Evolutionary conservation across 164 flowering plant species (phyloP), one percentile per base, ranked within the genome.

Genomic region (Vitis labrusca): DNA sequence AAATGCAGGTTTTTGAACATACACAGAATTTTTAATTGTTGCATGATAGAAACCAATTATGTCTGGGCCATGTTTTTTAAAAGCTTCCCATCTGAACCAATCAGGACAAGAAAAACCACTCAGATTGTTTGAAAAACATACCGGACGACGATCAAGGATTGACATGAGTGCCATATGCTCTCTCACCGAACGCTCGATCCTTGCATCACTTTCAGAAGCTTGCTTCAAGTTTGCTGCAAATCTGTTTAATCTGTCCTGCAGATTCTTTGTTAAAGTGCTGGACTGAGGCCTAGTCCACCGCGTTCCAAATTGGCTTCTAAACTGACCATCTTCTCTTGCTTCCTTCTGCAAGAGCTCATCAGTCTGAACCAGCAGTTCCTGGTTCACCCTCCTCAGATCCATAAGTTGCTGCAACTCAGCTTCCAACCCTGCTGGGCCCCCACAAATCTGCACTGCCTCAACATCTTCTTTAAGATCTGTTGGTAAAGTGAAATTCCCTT

Each of bases 281-380:
- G 97, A 92, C 71, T 89, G 97, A 64, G 97, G 94, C 76, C 98
- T 85, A 55, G 97, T 91, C 98, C 98, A 93, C 44, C 94, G 82
- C 14, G 91, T 88, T 61, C 98, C 98, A 77, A 91, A 95, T 70
- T 95, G 99, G 73, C 84, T 82, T 75, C 97, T 85, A 76, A 95
- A 95, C 64, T 95, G 98, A 72, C 89, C 76, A 84, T 95, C 99
- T 73, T 95, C 98, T 71, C 86, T 71, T 14, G 94, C 91, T 84
- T 93, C 99, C 81, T 95, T 93, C 84, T 91, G 97, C 83, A 93
- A 74, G 63, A 91, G 84, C 83, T 91, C 99, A 81, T 95, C 98
- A 30, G 90, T 88, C 77, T 93, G 97, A 13, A 91, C 85, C 67
- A 95, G 78, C 75, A 95, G 67, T 73, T 95, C 99, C 48, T 91